Percentiles rank a stretch among this genome's conserved stretches.
Conservation (phyloP, 2,329 filamentous ascomycete species). For the Teratosphaeriaceae sp. region DNA sequence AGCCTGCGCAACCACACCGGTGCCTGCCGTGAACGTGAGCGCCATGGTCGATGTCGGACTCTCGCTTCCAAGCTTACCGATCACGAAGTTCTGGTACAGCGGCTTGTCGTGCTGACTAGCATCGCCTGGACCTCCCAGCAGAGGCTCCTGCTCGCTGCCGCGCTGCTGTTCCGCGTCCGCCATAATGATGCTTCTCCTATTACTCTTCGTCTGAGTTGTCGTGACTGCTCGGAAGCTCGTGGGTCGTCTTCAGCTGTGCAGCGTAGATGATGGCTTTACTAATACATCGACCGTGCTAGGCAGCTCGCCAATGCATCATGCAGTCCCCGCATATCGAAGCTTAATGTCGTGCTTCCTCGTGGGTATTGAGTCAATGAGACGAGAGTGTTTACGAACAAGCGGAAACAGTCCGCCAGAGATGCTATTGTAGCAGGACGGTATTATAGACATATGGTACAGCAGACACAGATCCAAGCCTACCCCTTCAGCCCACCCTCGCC, state of each 20-base stretch:
- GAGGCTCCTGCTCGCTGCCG: slow-evolving; percentile 56
- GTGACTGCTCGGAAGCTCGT: background rate
- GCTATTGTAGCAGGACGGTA: background rate
- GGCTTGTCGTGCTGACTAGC: slow-evolving; percentile 61
- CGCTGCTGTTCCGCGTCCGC: slow-evolving; percentile 44
- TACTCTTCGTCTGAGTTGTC: background rate
- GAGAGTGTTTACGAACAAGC: too few species aligned
- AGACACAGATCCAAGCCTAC: too few species aligned
- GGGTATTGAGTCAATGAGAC: background rate
- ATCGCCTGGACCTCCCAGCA: slow-evolving; percentile 66
- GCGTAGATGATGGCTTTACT: background rate
- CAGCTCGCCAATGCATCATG: background rate
- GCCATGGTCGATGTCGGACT: background rate
- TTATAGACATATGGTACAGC: too few species aligned
- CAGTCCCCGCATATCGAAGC: background rate
- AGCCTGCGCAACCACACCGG: slow-evolving; percentile 70
- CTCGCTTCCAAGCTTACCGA: slow-evolving; percentile 50
- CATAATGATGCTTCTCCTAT: slow-evolving; percentile 29
- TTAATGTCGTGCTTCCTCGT: too few species aligned
- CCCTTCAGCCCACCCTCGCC: slow-evolving; percentile 42
- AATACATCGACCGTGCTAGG: background rate
- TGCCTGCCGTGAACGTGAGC: slow-evolving; percentile 49
- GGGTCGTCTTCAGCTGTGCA: too few species aligned
- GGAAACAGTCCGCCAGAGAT: too few species aligned
- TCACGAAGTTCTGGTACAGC: slow-evolving; percentile 63